A percentile compares a stretch with the other conserved stretches of the same genome.
Evolutionary conservation across 1,139 yeast genomes (phyloP).

Genomic region (Geotrichum cucujoidarum): DNA sequence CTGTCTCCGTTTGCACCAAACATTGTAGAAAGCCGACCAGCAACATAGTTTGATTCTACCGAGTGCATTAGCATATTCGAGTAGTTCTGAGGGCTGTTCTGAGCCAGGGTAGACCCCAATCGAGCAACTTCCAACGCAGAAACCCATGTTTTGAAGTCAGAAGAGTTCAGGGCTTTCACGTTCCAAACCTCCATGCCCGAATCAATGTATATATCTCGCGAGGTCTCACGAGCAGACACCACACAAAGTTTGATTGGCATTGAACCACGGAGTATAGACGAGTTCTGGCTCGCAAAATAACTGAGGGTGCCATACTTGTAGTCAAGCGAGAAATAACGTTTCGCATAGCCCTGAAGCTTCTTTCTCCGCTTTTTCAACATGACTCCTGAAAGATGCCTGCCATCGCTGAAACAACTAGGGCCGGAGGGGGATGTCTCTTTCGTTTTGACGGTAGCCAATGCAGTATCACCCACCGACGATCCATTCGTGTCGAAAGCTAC

Average conservation of each 20-base stretch:
- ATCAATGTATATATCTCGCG: slow-evolving; percentile 71
- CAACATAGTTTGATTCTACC: slow-evolving; percentile 1
- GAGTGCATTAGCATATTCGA: neutral
- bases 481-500: neutral
- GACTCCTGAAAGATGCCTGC: slow-evolving; percentile 55
- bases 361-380: slow-evolving; percentile 73
- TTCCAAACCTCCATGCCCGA: slow-evolving; percentile 98
- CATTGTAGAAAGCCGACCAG: neutral
- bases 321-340: slow-evolving; percentile 78
- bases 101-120: slow-evolving; percentile 3
- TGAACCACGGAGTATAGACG: slow-evolving; percentile 76
- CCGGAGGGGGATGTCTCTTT: neutral
- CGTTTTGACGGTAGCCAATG: slow-evolving; percentile 12
- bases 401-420: slow-evolving; percentile 27
- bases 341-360: slow-evolving; percentile 80
- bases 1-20: neutral
- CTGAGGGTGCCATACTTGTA: slow-evolving; percentile 77
- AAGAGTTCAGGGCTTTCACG: slow-evolving; percentile 60
- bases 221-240: slow-evolving; percentile 68
- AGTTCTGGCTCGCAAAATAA: slow-evolving; percentile 68
- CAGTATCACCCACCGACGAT: slow-evolving; percentile 11
- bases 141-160: slow-evolving; percentile 78
- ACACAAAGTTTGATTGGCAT: slow-evolving; percentile 82
- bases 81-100: slow-evolving; percentile 1
- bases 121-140: slow-evolving; percentile 58